Base-by-base conservation (phyloP, 108 stramenopile species). In the Skeletonema grethae region DNA sequence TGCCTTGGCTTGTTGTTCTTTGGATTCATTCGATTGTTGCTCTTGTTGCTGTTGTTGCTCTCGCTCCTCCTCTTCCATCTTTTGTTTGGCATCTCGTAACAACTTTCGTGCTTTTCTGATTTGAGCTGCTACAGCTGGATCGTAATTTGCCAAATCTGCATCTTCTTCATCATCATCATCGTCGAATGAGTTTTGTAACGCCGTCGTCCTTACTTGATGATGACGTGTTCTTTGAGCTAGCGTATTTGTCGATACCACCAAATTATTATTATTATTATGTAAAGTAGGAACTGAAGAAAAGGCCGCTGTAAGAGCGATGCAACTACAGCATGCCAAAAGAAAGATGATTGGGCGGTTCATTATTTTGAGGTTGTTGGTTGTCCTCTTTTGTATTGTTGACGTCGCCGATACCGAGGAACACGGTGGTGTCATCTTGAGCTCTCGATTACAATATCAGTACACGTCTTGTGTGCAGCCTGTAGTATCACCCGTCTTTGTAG, bases 51-150 rank as follows among this genome's bases (percentile, higher is more conserved):
- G 46, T 48, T 48, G 46, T 18, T 48, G 16, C 18, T 48, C 1
- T 45, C n/a, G 43, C 11, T 48, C 46, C n/a, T n/a, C n/a, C n/a
- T n/a, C n/a, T 16, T 72, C 57, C n/a, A 69, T 55, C 53, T 73
- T 80, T 68, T 65, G 69, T 48, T 69, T 73, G 35, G 72, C 69
- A 28, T 80, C 79, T 45, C 46, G 36, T 10, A 80, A 5, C 16
- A 80, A 46, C 38, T 62, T 32, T n/a, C 48, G 46, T 2, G 79
- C 79, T 28, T 73, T 69, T 11, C 66, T 7, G 15, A 80, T 68
- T 57, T 80, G 79, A 48, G 72, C 79, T 7, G 66, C 61, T 11
- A 71, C 61, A 2, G 35, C 61, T 3, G 67, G 45, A 43, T 72
- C 72, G 41, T 73, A 70, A 18, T 60, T 60, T 16, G 65, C 59